Base-by-base conservation (phyloP, 2,329 filamentous ascomycete genomes). In the Ophioceras dolichostomum region DNA sequence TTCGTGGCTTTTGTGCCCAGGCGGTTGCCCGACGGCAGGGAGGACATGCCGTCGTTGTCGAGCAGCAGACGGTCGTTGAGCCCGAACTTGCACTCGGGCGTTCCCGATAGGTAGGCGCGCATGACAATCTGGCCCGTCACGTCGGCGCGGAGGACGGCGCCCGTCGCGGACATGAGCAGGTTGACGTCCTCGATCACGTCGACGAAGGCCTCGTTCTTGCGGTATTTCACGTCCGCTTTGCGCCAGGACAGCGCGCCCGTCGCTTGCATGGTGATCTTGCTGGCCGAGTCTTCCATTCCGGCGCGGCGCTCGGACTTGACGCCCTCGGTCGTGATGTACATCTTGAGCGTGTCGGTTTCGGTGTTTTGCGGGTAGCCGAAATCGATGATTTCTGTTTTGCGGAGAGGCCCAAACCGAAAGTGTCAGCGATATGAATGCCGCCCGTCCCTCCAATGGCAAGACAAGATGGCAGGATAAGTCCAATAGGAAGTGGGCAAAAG, bases 121-220 rank as follows among this genome's bases (percentile, higher is more conserved):
- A 98, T 98, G 51, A 98, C 76, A 52, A 98, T 98, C 56, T 96
- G 88, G 36, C 91, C 91, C 36, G 86, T 94, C 37, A 98, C 91
- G 53, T 98, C 91, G 45, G 91, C 91, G 46, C 91, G 83, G 10
- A 98, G 73, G 20, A 98, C 87, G 17, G 88, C 89, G 21, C 91
- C 91, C 0, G 87, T 91, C 5, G 91, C 91, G n/a, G 89, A 96
- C 83, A 98, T 95, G 53, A 98, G 79, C 41, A 98, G 73, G 60
- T 98, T 98, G 52, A 98, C 89, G 54, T 98, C 91, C 61, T 98
- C 91, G 53, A 98, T 98, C 14, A 98, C 91, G 60, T 98, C 91
- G 48, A 98, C 91, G 54, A 98, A 98, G 22, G 91, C 91, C 61
- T 98, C 91, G 64, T 98, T 98, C 55, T 98, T 98, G 59, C 91